Evolutionary conservation across 352 stramenopile genomes (phyloP).

Genomic region (Globisporangium okanoganense): DNA sequence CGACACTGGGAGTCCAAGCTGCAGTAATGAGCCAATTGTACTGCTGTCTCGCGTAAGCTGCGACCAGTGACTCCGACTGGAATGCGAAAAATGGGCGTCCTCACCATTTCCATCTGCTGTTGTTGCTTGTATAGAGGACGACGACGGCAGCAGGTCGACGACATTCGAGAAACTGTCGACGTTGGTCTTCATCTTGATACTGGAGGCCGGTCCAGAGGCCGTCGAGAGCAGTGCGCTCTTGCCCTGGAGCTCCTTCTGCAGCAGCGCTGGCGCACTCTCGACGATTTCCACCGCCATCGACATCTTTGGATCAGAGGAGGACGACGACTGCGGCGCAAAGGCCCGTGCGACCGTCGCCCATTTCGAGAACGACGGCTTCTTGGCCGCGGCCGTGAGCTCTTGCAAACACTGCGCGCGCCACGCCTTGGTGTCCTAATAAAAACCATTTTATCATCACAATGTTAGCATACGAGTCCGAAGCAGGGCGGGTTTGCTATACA

Average conservation of each 20-base stretch:
- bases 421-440: slow-evolving; percentile 25
- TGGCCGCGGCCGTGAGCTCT: slow-evolving; percentile 20
- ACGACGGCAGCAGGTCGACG: slow-evolving; percentile 10
- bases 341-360: slow-evolving; percentile 35
- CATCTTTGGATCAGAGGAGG: slow-evolving; percentile 15
- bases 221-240: not conserved
- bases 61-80: slow-evolving; percentile 8
- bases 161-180: slow-evolving; percentile 43
- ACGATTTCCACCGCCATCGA: slow-evolving; percentile 24
- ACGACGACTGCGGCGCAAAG: slow-evolving; percentile 17
- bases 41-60: slow-evolving; percentile 1
- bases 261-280: slow-evolving; percentile 10
- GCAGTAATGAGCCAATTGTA: not conserved
- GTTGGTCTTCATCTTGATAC: slow-evolving; percentile 35
- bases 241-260: slow-evolving; percentile 13
- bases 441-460: no score
- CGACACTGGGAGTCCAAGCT: not conserved
- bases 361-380: slow-evolving; percentile 34
- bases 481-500: no score
- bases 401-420: slow-evolving; percentile 43
- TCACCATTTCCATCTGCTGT: not conserved
- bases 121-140: not conserved
- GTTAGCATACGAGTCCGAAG: not conserved
- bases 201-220: not conserved
- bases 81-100: not conserved